phyloP scores from a whole-genome alignment of 495 filamentous ascomycete genomes.

The Penicillium ochrochloron region DNA sequence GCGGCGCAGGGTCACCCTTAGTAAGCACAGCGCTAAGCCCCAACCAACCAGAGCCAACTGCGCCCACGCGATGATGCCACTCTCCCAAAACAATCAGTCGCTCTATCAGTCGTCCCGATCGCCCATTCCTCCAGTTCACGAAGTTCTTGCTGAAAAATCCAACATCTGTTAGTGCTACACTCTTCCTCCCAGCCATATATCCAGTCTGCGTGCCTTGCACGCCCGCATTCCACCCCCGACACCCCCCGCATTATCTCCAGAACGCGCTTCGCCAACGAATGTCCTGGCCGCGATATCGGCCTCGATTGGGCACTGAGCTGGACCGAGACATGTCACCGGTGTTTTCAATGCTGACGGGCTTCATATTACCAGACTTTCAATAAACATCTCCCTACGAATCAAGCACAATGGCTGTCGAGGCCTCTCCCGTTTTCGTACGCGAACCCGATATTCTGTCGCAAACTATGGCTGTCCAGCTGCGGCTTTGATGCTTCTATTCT shows the following conservation, averaged over 20 bases:
- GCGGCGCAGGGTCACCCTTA: not conserved
- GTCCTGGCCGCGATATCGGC: constrained; percentile 1
- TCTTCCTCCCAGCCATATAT: not conserved
- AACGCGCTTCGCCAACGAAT: constrained; percentile 4
- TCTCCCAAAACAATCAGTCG: constrained; percentile 29
- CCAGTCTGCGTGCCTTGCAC: not conserved
- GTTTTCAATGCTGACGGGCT: not conserved
- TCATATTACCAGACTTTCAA: not conserved
- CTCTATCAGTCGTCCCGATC: not conserved
- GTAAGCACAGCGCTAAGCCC: constrained; percentile 20
- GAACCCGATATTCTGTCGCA: not conserved
- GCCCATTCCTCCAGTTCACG: not conserved
- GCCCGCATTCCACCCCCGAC: not conserved
- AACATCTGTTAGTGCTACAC: not conserved
- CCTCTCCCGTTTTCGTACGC: constrained; percentile 42
- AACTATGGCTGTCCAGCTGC: not conserved
- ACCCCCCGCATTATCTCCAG: constrained; percentile 11
- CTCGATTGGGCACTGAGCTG: not conserved
- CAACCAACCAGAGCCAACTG: constrained; percentile 24
- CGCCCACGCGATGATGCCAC: constrained; percentile 31
- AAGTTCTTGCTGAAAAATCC: not conserved
- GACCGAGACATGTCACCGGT: not conserved
- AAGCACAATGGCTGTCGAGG: constrained; percentile 45
- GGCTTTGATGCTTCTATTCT: not conserved
- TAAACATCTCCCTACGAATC: not conserved